Evolutionary conservation across 2,329 filamentous ascomycete species (phyloP).

Genomic region (Colletotrichum sp.): DNA sequence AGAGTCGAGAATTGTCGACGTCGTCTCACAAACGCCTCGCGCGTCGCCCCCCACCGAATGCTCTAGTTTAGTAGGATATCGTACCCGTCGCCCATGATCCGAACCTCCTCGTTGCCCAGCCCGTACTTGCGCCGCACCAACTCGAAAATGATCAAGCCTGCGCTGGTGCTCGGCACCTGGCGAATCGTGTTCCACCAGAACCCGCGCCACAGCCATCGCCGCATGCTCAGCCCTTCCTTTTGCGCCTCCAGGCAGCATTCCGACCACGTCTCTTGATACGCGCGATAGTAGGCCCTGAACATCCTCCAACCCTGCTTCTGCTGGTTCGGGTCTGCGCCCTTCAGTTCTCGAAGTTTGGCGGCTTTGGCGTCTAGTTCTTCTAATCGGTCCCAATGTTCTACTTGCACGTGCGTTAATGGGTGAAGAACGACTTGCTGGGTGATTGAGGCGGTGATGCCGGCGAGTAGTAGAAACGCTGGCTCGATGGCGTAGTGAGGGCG

Average conservation of each 20-base stretch:
- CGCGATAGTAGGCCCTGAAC: conserved; percentile 70
- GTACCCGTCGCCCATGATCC: conserved; percentile 72
- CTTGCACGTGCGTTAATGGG: conserved; percentile 73
- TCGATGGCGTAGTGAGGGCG: conserved; percentile 78
- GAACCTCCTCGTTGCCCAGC: conserved; percentile 63
- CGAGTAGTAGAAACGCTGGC: conserved; percentile 72
- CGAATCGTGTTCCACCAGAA: conserved; percentile 76
- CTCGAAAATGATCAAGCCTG: conserved; percentile 81
- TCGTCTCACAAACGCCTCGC: background rate
- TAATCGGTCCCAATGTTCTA: conserved; percentile 74
- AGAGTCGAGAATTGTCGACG: conserved; percentile 1
- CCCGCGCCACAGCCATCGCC: conserved; percentile 71
- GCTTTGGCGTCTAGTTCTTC: conserved; percentile 72
- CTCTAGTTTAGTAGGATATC: conserved; percentile 66
- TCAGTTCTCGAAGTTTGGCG: conserved; percentile 45
- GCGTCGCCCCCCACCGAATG: background rate
- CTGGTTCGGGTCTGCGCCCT: conserved; percentile 33
- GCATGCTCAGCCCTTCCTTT: conserved; percentile 59
- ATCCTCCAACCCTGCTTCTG: conserved; percentile 52
- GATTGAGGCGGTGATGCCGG: conserved; percentile 72
- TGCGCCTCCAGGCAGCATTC: conserved; percentile 65
- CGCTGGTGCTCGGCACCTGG: conserved; percentile 78
- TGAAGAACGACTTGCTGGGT: conserved; percentile 74
- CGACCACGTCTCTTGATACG: conserved; percentile 71
- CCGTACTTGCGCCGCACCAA: conserved; percentile 76